Base-by-base conservation (phyloP, 2,329 filamentous ascomycete genomes). In the Aureobasidium sp. region DNA sequence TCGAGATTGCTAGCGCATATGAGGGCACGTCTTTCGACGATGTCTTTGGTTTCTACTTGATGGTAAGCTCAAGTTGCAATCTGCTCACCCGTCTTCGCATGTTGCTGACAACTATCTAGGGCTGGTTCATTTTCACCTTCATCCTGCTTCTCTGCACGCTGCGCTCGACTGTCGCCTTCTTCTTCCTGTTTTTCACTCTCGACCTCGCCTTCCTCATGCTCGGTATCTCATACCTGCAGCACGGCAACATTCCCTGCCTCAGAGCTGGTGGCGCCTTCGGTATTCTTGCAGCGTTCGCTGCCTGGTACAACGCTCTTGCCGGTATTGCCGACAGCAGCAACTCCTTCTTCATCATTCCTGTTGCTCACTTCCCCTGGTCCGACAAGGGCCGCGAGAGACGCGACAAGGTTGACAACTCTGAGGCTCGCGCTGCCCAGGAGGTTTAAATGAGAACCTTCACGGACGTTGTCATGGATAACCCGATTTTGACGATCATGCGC, bases 301-400 rank as follows among this genome's bases (percentile, higher is more conserved):
- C 76, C 14, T 79, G 76, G 76, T 79, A 78, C 64, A 77, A 78
- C 55, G 75, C 74, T 3, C 66, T 78, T 8, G 76, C 76, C 39
- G 76, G 76, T 73, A 73, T 79, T 57, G 74, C 75, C n/a, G 76
- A 79, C 62, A 70, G 69, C 55, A 72, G 68, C 56, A 79, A 79
- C 69, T 75, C 88, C 76, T 95, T 95, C 83, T 93, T 95, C 77
- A 78, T 93, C 69, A 82, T 95, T 57, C 91, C 90, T 48, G 90
- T 96, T 58, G 84, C 86, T 63, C 90, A 95, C 77, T 94, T 96
- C 78, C 91, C 90, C 51, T 96, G 91, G 91, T 91, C 87, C 32
- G 85, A 86, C 63, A 86, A 85, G 72, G 86, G 81, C 50, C 80
- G 79, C 58, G 78, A 82, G 69, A 69, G 67, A 56, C 79, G 83